Evolutionary conservation across 2,329 filamentous ascomycete genomes (phyloP), one percentile per base, ranked within the genome.

Genomic region (Colletotrichum sp.): DNA sequence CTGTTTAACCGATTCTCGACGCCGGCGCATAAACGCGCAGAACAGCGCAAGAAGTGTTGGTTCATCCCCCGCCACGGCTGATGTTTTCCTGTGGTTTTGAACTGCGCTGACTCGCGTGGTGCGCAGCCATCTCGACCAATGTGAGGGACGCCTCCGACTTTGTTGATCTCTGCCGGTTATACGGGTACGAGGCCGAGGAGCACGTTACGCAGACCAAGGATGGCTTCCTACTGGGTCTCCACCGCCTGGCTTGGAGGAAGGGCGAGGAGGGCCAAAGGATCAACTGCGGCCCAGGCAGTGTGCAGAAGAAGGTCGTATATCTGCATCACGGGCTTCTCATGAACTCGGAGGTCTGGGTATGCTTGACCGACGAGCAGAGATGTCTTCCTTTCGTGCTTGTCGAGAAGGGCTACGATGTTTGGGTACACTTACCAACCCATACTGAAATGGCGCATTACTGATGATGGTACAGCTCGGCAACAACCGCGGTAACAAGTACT

Each of bases 311-410:
- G 79, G 95, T 99, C 65, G 93, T 97, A 8, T 99, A 99, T 83
- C 88, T 99, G 78, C 97, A 99, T 82, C 97, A 99, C 84, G 97
- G 96, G 10, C 90, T 99, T 74, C 91, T 99, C 82, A 99, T 99
- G 97, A 99, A 98, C 85, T 98, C 96, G 80, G 97, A 99, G 84
- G 96, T 99, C 39, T 99, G 97, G 97, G 95, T 99, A 10, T 98
- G 95, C 82, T 87, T 96, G 82, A 98, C 96, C 0, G 95, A 98
- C 79, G 93, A 93, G 79, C 91, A 98, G 84, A 91, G 96, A 79
- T 96, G 94, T 79, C 88, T 99, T 52, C 95, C 97, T 0, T 99
- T 99, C 82, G 91, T 94, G 79, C 88, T 99, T 59, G 95, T 98
- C 0, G 95, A 98, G 81, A 91, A 92, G 81, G 97, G 97, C 4